Evolutionary conservation across 108 stramenopile genomes (phyloP).

Genomic region (Cyclotella sp.): DNA sequence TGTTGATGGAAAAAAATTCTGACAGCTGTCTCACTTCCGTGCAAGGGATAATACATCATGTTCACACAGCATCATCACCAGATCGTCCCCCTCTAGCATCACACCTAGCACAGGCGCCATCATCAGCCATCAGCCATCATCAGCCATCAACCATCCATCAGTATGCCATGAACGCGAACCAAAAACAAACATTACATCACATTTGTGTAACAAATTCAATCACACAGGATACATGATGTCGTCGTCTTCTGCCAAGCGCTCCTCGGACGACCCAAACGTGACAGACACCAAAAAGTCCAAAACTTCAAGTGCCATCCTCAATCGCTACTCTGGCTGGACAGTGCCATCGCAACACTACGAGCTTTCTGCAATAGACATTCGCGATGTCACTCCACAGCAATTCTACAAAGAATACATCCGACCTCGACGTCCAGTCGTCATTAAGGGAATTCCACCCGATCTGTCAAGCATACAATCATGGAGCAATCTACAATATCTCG

Average conservation of each 20-base stretch:
- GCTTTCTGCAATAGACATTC: slow-evolving; percentile 14
- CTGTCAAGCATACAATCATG: slow-evolving; percentile 12
- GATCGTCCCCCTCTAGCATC: too few relatives aligned
- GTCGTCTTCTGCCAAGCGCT: not conserved
- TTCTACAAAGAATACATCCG: slow-evolving; percentile 59
- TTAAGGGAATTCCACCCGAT: slow-evolving; percentile 39
- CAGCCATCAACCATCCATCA: too few relatives aligned
- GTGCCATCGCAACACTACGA: slow-evolving; percentile 33
- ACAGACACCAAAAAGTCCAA: not conserved
- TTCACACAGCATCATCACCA: too few relatives aligned
- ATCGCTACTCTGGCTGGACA: slow-evolving; percentile 47
- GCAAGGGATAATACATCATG: too few relatives aligned
- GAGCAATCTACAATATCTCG: slow-evolving; percentile 9
- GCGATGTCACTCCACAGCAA: slow-evolving; percentile 36
- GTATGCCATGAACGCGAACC: too few relatives aligned
- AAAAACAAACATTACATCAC: not conserved
- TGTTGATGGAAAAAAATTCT: too few relatives aligned
- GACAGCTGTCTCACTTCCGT: too few relatives aligned
- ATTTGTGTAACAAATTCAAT: not conserved
- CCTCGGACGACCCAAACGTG: not conserved
- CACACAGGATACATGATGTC: not conserved
- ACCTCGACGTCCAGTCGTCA: slow-evolving; percentile 53
- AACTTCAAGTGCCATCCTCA: not conserved
- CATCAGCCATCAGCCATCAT: too few relatives aligned
- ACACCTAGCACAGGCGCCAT: too few relatives aligned